A percentile compares a stretch with the other conserved stretches of the same genome.
phyloP scores from a whole-genome alignment of 2,329 filamentous ascomycete species.

The Apiospora hydei region DNA sequence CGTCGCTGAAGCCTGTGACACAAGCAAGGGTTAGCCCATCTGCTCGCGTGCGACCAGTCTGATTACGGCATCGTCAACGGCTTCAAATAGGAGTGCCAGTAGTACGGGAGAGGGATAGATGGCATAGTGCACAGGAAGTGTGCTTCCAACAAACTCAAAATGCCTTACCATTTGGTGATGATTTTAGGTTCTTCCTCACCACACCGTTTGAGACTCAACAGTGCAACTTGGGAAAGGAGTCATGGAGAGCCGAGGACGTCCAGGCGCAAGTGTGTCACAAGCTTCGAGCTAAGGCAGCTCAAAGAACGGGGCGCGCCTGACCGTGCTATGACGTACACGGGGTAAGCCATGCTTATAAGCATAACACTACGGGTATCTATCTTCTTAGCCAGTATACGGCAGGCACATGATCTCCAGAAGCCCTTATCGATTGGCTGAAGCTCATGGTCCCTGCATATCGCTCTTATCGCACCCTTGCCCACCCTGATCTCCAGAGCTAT shows the following conservation, averaged over 20 bases:
- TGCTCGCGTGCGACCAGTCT: background rate
- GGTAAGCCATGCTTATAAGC: conserved; percentile 1
- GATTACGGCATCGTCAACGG: background rate
- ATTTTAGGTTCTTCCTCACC: background rate
- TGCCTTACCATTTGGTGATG: conserved; percentile 7
- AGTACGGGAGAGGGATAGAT: background rate
- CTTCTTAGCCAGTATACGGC: background rate
- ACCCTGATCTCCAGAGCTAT: background rate
- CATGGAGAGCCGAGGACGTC: conserved; percentile 3
- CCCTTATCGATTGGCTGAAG: background rate
- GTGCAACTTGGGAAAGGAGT: conserved; percentile 1
- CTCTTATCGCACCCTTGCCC: background rate
- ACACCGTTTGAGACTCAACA: background rate
- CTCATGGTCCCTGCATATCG: background rate
- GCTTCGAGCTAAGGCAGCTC: background rate
- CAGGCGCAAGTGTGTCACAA: background rate
- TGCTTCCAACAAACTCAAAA: conserved; percentile 13
- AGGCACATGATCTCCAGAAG: background rate
- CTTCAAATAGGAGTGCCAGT: background rate
- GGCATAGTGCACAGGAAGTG: background rate
- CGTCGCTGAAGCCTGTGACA: conserved; percentile 36
- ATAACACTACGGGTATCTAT: background rate
- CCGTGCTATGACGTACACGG: conserved; percentile 4
- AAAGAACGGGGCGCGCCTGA: conserved; percentile 10
- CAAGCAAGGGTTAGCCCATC: background rate